Evolutionary conservation across 495 filamentous ascomycete species (phyloP).

Genomic region (Podospora sp.): DNA sequence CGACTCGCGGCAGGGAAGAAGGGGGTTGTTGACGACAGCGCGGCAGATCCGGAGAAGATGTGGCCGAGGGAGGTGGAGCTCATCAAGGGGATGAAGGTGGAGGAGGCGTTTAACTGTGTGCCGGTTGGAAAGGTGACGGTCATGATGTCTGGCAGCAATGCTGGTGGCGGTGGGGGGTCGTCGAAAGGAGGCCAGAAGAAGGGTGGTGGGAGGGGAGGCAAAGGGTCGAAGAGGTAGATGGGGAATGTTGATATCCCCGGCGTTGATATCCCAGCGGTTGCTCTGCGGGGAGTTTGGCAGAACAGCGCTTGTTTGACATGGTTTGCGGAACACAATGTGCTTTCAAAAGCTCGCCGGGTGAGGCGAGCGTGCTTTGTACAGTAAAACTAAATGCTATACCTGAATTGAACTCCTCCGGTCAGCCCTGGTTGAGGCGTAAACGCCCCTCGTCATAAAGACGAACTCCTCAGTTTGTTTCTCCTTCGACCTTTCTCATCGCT

Average conservation of each 20-base stretch:
- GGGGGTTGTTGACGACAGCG: conserved; percentile 59
- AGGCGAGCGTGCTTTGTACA: conserved; percentile 1
- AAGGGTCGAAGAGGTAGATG: conserved; percentile 22
- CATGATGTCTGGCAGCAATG: conserved; percentile 62
- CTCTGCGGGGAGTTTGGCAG: too few relatives aligned
- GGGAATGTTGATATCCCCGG: background rate
- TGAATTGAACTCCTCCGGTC: background rate
- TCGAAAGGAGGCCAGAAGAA: conserved; percentile 38
- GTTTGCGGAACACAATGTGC: background rate
- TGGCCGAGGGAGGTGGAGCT: conserved; percentile 82
- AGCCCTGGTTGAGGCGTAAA: background rate
- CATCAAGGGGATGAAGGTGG: conserved; percentile 75
- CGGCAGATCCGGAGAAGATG: conserved; percentile 69
- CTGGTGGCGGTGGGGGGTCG: conserved; percentile 45
- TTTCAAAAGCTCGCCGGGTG: background rate
- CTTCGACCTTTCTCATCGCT: background rate
- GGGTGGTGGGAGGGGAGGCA: conserved; percentile 22
- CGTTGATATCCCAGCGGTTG: background rate
- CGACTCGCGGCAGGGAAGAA: conserved; percentile 59
- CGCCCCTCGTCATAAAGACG: background rate
- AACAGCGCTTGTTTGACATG: too few relatives aligned
- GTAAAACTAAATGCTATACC: conserved; percentile 6
- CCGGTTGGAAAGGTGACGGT: conserved; percentile 86
- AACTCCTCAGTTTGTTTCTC: background rate
- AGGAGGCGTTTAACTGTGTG: conserved; percentile 78